A percentile compares a stretch with the other conserved stretches of the same genome.
These are phyloP conservation scores for Xerocomus minutiporus DNA, from an alignment of 1,284 basidiomycete genomes.

Conservation along the genomic window DNA sequence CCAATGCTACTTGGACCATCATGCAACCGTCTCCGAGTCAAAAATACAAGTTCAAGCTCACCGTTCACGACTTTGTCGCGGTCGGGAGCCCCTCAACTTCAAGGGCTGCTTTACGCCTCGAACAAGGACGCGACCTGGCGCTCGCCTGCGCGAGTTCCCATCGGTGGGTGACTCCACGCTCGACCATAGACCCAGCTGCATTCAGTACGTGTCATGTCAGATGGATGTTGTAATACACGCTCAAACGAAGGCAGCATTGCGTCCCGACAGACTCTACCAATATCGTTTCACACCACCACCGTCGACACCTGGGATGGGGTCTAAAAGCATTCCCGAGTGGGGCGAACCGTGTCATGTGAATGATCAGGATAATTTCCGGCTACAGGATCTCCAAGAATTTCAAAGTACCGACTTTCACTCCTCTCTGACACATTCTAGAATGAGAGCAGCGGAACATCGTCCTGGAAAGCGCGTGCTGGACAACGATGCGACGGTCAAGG, in stretches of 20 bases:
- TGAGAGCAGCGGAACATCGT: background rate
- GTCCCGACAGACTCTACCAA: conserved; percentile 18
- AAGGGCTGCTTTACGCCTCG: conserved; percentile 5
- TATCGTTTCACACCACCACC: conserved; percentile 23
- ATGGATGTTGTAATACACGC: background rate
- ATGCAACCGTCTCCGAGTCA: conserved; percentile 1
- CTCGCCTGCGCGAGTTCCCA: conserved; percentile 8
- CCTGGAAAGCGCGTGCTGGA: conserved; percentile 20
- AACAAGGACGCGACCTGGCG: conserved; percentile 21
- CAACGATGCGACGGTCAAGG: background rate
- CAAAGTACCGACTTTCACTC: conserved; percentile 23
- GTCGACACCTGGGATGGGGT: background rate
- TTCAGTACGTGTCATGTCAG: conserved; percentile 23
- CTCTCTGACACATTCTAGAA: background rate
- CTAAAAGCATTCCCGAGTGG: conserved; percentile 36
- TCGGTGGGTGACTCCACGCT: conserved; percentile 20
- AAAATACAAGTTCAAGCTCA: conserved; percentile 9
- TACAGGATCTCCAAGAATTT: conserved; percentile 44
- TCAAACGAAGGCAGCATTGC: conserved; percentile 19
- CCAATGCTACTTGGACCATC: background rate
- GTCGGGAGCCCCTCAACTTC: background rate
- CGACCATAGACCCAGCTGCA: conserved; percentile 8
- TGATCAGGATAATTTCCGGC: conserved; percentile 33
- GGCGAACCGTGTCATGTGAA: conserved; percentile 24
- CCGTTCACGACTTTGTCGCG: conserved; percentile 25